Base-by-base conservation (phyloP, 2,329 filamentous ascomycete species). In the Xylariaceae sp. region DNA sequence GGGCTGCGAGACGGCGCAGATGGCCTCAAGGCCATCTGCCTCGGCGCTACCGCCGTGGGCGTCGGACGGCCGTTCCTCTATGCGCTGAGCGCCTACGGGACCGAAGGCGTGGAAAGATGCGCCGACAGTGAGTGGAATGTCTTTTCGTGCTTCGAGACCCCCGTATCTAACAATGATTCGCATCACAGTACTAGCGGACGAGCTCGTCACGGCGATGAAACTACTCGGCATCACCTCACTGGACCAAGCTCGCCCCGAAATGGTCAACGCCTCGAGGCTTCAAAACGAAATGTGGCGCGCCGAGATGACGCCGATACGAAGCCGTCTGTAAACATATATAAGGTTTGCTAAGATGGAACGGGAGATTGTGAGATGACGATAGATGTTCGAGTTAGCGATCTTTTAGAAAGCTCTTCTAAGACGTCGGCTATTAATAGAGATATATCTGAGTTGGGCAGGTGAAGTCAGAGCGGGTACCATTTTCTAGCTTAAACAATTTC, bases 221-320 rank as follows among this genome's bases (percentile, higher is more conserved):
- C 69, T 83, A 16, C 66, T 79, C 19, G 81, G 81, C 1, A 77
- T 83, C 40, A 79, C 75, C 2, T 74, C 78, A 29, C 65, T 84
- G 6, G 71, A 76, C 48, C 73, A 81, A 57, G 75, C 77, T 10
- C 71, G 73, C 45, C 79, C 80, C 2, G 79, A 81, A n/a, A 72
- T 80, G 66, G 77, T 84, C 10, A 83, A 82, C 51, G 64, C 71
- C 9, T 69, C 60, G 40, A 63, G 64, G 3, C 56, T 73, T 1
- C 52, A 70, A 1, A 71, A 71, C 44, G 64, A 69, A 44, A 68
- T 73, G 52, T 73, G 70, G 70, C 62, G 64, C n/a, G 67, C 69
- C n/a, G 68, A 69, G 58, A 60, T 64, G 46, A 14, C 32, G 6
- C 32, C 32, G 12, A 10, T 37, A 10, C 32, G 32, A 14, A 65